Conservation (phyloP, 352 stramenopile genomes). For the Blastocystis sp. region DNA sequence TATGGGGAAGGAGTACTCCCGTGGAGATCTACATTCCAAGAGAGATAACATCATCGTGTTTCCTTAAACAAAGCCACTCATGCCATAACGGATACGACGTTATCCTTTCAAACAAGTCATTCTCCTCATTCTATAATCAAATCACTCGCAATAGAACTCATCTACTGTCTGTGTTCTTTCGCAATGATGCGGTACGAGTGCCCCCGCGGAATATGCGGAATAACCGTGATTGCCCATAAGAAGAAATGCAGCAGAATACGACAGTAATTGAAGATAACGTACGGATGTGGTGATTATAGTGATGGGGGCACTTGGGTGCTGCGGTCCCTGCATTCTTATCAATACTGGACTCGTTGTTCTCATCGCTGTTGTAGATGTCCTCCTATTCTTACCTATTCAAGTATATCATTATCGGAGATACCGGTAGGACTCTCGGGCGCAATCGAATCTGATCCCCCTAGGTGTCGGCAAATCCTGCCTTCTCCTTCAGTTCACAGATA, state of each 20-base stretch:
- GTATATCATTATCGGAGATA: constrained; percentile 99
- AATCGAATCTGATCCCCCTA: constrained; percentile 72
- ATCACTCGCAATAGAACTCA: no score
- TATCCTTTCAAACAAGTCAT: neutral
- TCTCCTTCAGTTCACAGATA: constrained; percentile 99
- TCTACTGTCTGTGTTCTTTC: no score
- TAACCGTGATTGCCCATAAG: neutral
- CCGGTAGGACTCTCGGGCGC: constrained; percentile 76
- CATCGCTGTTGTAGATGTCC: constrained; percentile 76
- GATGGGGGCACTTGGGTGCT: no score
- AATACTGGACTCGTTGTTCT: neutral
- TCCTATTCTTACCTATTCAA: constrained; percentile 90
- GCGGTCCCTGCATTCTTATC: neutral
- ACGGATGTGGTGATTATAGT: neutral
- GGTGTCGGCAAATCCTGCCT: constrained; percentile 99
- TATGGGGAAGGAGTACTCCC: no score
- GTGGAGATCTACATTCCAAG: no score
- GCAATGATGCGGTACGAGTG: no score
- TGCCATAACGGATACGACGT: neutral
- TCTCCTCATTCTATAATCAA: neutral
- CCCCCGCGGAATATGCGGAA: neutral
- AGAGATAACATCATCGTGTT: neutral
- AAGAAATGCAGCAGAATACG: neutral
- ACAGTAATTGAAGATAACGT: neutral
- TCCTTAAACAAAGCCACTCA: neutral